These are phyloP conservation scores for Oryza officinalis DNA, from an alignment of 176 grass and related monocot genomes.

Conservation along the genomic window DNA sequence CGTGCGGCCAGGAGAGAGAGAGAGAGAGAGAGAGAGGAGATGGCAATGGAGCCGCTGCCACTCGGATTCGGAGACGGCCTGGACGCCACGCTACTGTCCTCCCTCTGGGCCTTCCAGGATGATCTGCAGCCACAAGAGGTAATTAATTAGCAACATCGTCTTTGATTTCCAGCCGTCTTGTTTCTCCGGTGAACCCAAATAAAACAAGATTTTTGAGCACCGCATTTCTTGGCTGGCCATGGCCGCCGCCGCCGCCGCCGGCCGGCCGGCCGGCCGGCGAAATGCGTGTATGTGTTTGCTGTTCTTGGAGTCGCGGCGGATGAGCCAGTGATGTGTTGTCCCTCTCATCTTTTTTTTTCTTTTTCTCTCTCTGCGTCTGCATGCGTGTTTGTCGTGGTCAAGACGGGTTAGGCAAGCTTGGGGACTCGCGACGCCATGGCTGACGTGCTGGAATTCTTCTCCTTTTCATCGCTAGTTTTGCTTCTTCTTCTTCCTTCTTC, in stretches of 20 bases:
- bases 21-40: constrained; percentile 9
- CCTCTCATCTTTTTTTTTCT: not conserved
- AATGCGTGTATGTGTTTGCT: not conserved
- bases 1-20: not conserved
- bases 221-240: constrained; percentile 11
- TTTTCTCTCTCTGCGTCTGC: not conserved
- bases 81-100: constrained; percentile 48
- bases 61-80: constrained; percentile 52
- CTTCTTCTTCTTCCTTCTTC: not conserved
- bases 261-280: not conserved
- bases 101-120: constrained; percentile 55
- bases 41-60: constrained; percentile 69
- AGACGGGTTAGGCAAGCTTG: constrained; percentile 45
- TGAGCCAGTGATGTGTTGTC: not conserved
- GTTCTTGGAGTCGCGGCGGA: not conserved
- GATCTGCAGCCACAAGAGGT: constrained; percentile 56
- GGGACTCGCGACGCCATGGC: constrained; percentile 30
- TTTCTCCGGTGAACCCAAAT: not conserved
- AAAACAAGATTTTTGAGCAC: not conserved
- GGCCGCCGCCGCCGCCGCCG: not conserved
- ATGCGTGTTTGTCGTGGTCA: constrained; percentile 30
- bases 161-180: not conserved
- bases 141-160: not conserved
- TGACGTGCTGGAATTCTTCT: constrained; percentile 37
- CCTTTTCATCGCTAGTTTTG: not conserved